Evolutionary conservation across 1,284 basidiomycete species (phyloP), one percentile per base, ranked within the genome.

Genomic region (Rhodotorula sp.): DNA sequence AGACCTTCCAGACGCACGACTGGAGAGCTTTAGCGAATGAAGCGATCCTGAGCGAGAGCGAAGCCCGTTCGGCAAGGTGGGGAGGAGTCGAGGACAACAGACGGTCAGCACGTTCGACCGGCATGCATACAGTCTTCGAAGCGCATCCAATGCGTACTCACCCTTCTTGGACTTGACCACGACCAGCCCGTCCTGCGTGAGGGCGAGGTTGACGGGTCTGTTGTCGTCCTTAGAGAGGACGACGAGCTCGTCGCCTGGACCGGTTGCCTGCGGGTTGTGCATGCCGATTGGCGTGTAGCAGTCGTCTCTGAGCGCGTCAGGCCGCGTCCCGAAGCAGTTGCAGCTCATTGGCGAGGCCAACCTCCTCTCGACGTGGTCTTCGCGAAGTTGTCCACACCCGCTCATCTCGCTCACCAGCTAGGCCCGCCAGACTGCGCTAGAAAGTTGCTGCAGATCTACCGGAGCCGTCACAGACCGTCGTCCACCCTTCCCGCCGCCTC

Each of bases 201-300:
- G 61, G 15, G 61, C 6, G 57, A 70, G 64, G 58, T 59, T 18
- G 47, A 66, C 57, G 26, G 47, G 50, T 4, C 22, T 37, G 44
- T 50, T 6, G 15, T 37, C 37, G 24, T 24, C 7, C 2, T 4
- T 20, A 7, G 31, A 9, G 59, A 66, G 56, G 55, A 62, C 30
- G 60, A 61, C 50, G 16, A 61, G 51, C 18, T 53, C 51, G 37
- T 22, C 34, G 18, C 37, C 28, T 13, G 26, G 20, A 28, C 28
- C 4, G 26, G 48, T 7, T 31, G 47, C 10, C 30, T 34, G 58
- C 28, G 22, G 28, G 47, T 34, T 13, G 24, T 57, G 55, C 34
- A 40, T 57, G 24, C 24, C 26, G 37, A 57, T 24, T 15, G 55
- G 44, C 16, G 37, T 40, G 26, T 57, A 57, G 37, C 44, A 24